These are phyloP conservation scores for Cicer chorassanicum DNA, from an alignment of 306 rosid genomes.

Conservation along the genomic window DNA sequence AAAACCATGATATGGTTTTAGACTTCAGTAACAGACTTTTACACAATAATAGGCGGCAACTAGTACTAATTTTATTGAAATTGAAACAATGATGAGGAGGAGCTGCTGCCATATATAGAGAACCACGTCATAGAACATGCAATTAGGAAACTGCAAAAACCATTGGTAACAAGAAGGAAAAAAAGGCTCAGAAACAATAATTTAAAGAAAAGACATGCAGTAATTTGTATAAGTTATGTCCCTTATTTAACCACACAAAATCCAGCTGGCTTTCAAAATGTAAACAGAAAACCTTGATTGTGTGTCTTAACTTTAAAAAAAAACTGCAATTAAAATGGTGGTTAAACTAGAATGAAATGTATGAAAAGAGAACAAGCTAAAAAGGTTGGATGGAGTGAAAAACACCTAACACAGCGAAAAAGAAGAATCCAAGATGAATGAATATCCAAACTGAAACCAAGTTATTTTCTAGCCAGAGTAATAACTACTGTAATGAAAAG, in stretches of 20 bases:
- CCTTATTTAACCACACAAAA: slow-evolving; percentile 25
- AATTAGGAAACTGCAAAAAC: slow-evolving; percentile 15
- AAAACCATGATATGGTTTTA: slow-evolving; percentile 8
- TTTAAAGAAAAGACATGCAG: neutral
- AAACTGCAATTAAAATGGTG: slow-evolving; percentile 14
- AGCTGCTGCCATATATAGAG: neutral
- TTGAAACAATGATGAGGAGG: slow-evolving; percentile 2
- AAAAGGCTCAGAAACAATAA: neutral
- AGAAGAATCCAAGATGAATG: slow-evolving; percentile 25
- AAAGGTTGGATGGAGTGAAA: neutral
- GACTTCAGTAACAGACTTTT: neutral
- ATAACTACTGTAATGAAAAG: slow-evolving; percentile 3
- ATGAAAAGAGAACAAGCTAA: neutral
- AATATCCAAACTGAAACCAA: slow-evolving; percentile 19
- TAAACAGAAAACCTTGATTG: slow-evolving; percentile 6
- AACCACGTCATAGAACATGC: slow-evolving; percentile 28
- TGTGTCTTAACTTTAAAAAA: slow-evolving; percentile 33
- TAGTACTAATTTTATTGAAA: neutral
- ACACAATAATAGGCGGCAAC: too few relatives aligned
- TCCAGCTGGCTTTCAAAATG: neutral
- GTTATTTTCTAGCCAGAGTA: neutral
- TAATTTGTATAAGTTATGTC: slow-evolving; percentile 10
- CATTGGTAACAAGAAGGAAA: neutral
- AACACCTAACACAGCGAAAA: slow-evolving; percentile 17
- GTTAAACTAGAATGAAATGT: slow-evolving; percentile 13